Conservation (phyloP, 345 rosid genomes). For the Bruguiera gymnorhiza region DNA sequence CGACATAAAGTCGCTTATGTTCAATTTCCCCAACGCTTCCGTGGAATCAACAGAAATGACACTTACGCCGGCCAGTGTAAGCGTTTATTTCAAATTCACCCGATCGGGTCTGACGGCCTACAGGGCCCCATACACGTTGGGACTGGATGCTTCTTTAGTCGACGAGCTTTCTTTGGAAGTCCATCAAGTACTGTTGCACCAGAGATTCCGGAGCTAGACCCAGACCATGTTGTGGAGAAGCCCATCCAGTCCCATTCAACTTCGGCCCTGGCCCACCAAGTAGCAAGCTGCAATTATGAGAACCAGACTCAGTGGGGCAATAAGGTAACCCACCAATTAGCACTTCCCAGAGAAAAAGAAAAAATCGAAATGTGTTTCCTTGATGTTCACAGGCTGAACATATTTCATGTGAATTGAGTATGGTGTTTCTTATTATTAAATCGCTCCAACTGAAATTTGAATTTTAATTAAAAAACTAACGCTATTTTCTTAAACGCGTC, state of each 20-base stretch:
- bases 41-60: slow-evolving; percentile 49
- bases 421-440: too few relatives aligned
- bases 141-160: slow-evolving; percentile 56
- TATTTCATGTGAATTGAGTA: too few relatives aligned
- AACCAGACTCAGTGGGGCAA: slow-evolving; percentile 56
- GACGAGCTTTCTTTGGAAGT: slow-evolving; percentile 52
- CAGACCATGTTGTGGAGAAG: slow-evolving; percentile 17
- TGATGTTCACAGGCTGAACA: too few relatives aligned
- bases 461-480: too few relatives aligned
- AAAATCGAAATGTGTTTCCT: too few relatives aligned
- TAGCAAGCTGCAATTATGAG: slow-evolving; percentile 56
- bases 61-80: slow-evolving; percentile 45
- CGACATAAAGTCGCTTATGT: slow-evolving; percentile 33
- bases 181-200: slow-evolving; percentile 27
- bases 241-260: slow-evolving; percentile 24
- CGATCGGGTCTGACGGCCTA: slow-evolving; percentile 50
- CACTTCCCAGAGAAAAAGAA: too few relatives aligned
- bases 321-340: slow-evolving; percentile 33
- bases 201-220: slow-evolving; percentile 39
- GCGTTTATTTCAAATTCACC: slow-evolving; percentile 38
- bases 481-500: neutral
- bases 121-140: slow-evolving; percentile 53
- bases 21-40: slow-evolving; percentile 72
- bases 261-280: slow-evolving; percentile 46
- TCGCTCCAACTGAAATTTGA: too few relatives aligned